Percentiles rank a stretch among this genome's conserved stretches.
These are phyloP conservation scores for Suhomyces choctaworum DNA, from an alignment of 1,139 yeast genomes.

Conservation along the genomic window DNA sequence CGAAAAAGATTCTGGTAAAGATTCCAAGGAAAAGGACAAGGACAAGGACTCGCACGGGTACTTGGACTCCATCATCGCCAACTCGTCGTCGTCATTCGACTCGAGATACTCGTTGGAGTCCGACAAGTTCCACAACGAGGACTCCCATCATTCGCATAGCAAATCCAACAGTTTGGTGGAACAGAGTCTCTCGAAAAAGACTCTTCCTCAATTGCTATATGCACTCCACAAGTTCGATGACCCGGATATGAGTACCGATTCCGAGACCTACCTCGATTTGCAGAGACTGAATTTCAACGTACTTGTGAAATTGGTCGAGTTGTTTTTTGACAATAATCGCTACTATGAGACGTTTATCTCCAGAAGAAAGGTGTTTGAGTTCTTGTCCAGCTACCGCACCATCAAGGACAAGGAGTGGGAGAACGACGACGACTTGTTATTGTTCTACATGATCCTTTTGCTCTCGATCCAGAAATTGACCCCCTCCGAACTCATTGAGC, in stretches of 20 bases:
- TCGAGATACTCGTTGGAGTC: slow-evolving; percentile 14
- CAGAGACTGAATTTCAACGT: slow-evolving; percentile 26
- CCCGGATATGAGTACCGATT: slow-evolving; percentile 25
- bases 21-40: slow-evolving; percentile 1
- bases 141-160: slow-evolving; percentile 1
- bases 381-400: slow-evolving; percentile 29
- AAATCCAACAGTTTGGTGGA: slow-evolving; percentile 21
- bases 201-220: slow-evolving; percentile 24
- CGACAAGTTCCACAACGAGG: slow-evolving; percentile 12
- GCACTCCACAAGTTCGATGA: slow-evolving; percentile 25
- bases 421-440: slow-evolving; percentile 50
- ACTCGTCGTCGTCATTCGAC: slow-evolving; percentile 16
- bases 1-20: slow-evolving; percentile 1
- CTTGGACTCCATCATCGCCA: slow-evolving; percentile 9
- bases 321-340: slow-evolving; percentile 32
- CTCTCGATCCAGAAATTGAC: slow-evolving; percentile 41
- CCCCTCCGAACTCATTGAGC: slow-evolving; percentile 35
- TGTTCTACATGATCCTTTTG: slow-evolving; percentile 46
- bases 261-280: slow-evolving; percentile 22
- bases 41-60: slow-evolving; percentile 1
- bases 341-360: slow-evolving; percentile 38
- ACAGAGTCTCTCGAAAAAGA: slow-evolving; percentile 32
- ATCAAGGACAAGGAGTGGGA: slow-evolving; percentile 46
- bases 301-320: slow-evolving; percentile 30
- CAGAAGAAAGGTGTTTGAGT: slow-evolving; percentile 26